Conservation (phyloP, 768 basidiomycete species). For the Pisolithus orientalis region DNA sequence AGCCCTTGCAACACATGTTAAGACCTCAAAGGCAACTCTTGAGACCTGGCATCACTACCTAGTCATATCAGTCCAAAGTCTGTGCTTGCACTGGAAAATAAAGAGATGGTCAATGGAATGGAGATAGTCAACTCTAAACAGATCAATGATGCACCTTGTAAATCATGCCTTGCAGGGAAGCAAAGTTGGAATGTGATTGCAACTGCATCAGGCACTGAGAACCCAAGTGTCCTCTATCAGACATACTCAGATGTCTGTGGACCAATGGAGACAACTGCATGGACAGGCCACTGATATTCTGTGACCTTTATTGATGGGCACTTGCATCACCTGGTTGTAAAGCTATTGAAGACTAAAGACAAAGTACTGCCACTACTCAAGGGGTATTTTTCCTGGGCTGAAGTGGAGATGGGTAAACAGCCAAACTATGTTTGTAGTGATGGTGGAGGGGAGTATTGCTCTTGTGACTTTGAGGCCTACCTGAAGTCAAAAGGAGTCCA, state of each 20-base stretch:
- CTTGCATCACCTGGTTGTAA: slow-evolving; percentile 10
- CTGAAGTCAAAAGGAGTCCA: slow-evolving; percentile 6
- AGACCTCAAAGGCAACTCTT: not conserved
- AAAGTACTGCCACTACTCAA: slow-evolving; percentile 8
- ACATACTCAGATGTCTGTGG: slow-evolving; percentile 18
- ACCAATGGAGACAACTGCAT: slow-evolving; percentile 6
- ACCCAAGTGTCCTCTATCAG: not conserved
- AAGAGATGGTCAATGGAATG: slow-evolving; percentile 6
- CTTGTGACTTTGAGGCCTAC: slow-evolving; percentile 10
- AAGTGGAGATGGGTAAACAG: slow-evolving; percentile 8
- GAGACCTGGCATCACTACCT: slow-evolving; percentile 1
- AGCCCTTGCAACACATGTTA: not conserved
- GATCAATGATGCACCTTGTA: slow-evolving; percentile 4
- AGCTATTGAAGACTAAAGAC: slow-evolving; percentile 2
- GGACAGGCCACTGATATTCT: slow-evolving; percentile 11
- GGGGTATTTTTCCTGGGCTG: slow-evolving; percentile 5
- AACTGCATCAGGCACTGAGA: slow-evolving; percentile 2
- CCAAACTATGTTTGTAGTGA: slow-evolving; percentile 17
- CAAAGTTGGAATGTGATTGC: slow-evolving; percentile 10
- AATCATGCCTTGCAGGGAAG: slow-evolving; percentile 19
- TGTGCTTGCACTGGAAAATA: not conserved
- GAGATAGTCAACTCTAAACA: not conserved
- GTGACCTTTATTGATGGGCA: slow-evolving; percentile 16
- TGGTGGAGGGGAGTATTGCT: slow-evolving; percentile 20
- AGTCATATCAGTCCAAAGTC: not conserved